Base-by-base conservation (phyloP, 2,329 filamentous ascomycete genomes). In the Diaporthe batatas region DNA sequence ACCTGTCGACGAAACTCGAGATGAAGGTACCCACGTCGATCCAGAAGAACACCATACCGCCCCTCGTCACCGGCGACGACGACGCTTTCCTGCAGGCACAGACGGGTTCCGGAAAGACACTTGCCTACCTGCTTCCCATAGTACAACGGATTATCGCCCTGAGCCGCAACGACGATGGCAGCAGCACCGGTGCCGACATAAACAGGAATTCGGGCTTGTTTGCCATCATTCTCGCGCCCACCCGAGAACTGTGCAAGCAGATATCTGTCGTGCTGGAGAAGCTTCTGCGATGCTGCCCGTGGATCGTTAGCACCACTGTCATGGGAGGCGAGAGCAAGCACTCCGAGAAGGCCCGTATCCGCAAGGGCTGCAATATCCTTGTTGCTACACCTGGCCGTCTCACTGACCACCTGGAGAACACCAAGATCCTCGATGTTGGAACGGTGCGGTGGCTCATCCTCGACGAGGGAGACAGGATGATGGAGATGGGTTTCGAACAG, bases 61-160 rank as follows among this genome's bases (percentile, higher is more conserved):
- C 96, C 77, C 84, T 99, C 74, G 83, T 97, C 57, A 91, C 91
- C 54, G 92, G 93, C 69, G 93, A 97, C 77, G 91, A 90, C 58
- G 96, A 99, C 84, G 95, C 95, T 2, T 99, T 99, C 78, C 92
- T 99, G 44, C 96, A 98, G 81, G 97, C 96, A 3, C 93, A 99
- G 84, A 99, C 96, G 0, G 96, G 96, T 77, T 99, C 96, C 0
- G 96, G 96, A 83, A 99, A 99, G 84, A 99, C 96, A 0, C 84
- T 99, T 74, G 94, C 96, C n/a, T 99, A 99, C 81, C 87, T 99
- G 6, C 85, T 99, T 8, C 96, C 96, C 1, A 93, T 99, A 59
- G 91, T 99, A 29, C 94, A 99, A 80, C 89, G 95, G 32, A 92
- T 99, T 25, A 90, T 98, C 82, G 88, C 91, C 18, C 87, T 98